Base-by-base conservation (phyloP, 1,139 yeast genomes). In the Sugiyamaella neomexicana region DNA sequence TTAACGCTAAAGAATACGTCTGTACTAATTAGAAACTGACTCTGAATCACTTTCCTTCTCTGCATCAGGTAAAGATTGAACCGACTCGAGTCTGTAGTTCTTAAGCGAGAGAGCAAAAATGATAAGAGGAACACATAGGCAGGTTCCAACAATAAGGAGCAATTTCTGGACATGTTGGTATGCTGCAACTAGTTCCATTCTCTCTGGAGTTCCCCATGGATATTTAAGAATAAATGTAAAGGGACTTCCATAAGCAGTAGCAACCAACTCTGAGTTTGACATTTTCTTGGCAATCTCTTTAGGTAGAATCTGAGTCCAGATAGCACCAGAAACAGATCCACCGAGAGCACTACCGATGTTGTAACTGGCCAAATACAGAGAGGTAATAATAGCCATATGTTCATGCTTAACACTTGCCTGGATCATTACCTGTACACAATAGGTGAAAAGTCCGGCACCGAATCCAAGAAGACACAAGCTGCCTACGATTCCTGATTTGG, bases 381-480 rank as follows among this genome's bases (percentile, higher is more conserved):
- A 72, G 53, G 79, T 77, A 32, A 75, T 71, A 38, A 75, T 67
- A 6, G 79, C 78, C 68, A 77, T 65, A 63, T 77, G 78, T 57
- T 75, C 78, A 64, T 79, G 82, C 45, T 79, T 77, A 27, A 85
- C 80, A 55, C 79, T 78, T 1, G 88, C 71, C 63, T 83, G 84
- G 58, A 85, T 78, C 13, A 88, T 80, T 4, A 82, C 85, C 63
- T 81, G 86, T 15, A 83, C 77, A 31, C 88, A 80, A 65, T 83
- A 84, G 17, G 88, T 81, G 72, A 83, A 83, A 68, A 85, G 76
- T 8, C 88, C 86, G 48, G 88, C 86, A 62, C 89, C 89, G 53
- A 86, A 74, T 68, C 91, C 93, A 72, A 85, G 74, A 36, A 85
- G 71, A 66, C 84, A 80, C 62, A 82, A 75, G 25, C 83, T 80